Evolutionary conservation across 2,329 filamentous ascomycete species (phyloP), one percentile per base, ranked within the genome.

Genomic region (Pseudogymnoascus verrucosus): DNA sequence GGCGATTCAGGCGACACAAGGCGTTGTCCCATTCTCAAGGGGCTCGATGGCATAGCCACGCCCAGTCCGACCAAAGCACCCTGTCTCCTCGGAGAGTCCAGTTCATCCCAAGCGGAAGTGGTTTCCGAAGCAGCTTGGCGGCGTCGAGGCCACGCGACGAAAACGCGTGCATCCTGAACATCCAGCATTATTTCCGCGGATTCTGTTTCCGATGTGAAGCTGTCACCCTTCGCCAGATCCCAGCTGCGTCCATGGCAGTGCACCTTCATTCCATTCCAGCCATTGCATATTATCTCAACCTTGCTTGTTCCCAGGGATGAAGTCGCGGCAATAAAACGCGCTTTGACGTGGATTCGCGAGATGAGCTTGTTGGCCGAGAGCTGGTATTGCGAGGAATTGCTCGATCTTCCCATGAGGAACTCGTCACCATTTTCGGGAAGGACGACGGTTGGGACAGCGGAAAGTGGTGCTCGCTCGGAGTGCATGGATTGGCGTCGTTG

Each of bases 211-310:
- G 92, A 96, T 57, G 88, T 89, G 76, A 97, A 98, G 60, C 86
- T 89, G 74, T 96, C 92, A 16, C 90, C 91, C 78, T 96, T 97
- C 67, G 81, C 82, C 71, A 99, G 77, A 68, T 96, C 91, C 80
- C 90, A 93, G 2, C 91, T 89, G 68, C 88, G 87, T 64, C 91
- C 91, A 76, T 93, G 89, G 79, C 91, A 97, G 77, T 96, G 92
- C 69, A 99, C 78, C 78, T 91, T 96, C 68, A 95, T 82, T 14
- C 95, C 95, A 75, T 99, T 99, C 93, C 93, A 98, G 21, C 95
- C 95, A 71, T 89, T 85, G 80, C 95, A 99, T 71, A 91, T 83
- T 70, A 99, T 89, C 76, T 96, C 90, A 57, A 99, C 85, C 75
- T 86, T 88, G 74, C 89, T 90, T 66, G 86, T 82, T 69, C 90